Base-by-base conservation (phyloP, 345 rosid species). In the Durio zibethinus region DNA sequence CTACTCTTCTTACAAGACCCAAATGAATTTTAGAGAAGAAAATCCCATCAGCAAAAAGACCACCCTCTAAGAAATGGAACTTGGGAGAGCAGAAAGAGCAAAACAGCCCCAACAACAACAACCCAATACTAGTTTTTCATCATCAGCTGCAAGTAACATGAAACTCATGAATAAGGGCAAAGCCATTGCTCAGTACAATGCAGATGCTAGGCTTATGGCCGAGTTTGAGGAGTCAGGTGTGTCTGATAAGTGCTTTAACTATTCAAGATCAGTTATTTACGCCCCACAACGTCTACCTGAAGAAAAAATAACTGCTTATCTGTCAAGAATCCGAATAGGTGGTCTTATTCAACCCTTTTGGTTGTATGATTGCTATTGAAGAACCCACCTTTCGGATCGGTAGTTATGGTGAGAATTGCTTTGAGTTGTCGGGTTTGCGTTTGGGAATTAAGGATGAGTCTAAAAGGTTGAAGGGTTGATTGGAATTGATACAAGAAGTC, bases 261-360 rank as follows among this genome's bases (percentile, higher is more conserved):
- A 92, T 80, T 84, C 94, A 75, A 87, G 80, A 74, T 89, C 92
- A 9, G 86, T 92, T 25, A 78, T 85, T 80, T 72, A 69, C 31
- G 86, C 88, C 42, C 92, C 92, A 4, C 75, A 60, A 16, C 53
- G 75, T 66, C 94, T 87, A 0, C 77, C 96, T 36, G 97, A 88
- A 3, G 93, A 90, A 67, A 87, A 90, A 79, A 89, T 92, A n/a
- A 80, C 80, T 59, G 89, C 93, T 76, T 91, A 90, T 74, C 45
- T 94, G 23, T 84, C 90, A 2, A 90, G 82, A 63, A 94, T 92
- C 76, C 97, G 92, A 79, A 82, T 94, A 83, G 98, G 98, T 53
- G 98, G 98, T 43, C 83, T 85, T 36, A 78, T 90, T 82, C 97
- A 94, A 81, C 85, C 97, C 21, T 89, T 89, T 94, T 81, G 96